phyloP scores from a whole-genome alignment of 2,329 filamentous ascomycete species.

The Paecilomyces dactylethromorphus region DNA sequence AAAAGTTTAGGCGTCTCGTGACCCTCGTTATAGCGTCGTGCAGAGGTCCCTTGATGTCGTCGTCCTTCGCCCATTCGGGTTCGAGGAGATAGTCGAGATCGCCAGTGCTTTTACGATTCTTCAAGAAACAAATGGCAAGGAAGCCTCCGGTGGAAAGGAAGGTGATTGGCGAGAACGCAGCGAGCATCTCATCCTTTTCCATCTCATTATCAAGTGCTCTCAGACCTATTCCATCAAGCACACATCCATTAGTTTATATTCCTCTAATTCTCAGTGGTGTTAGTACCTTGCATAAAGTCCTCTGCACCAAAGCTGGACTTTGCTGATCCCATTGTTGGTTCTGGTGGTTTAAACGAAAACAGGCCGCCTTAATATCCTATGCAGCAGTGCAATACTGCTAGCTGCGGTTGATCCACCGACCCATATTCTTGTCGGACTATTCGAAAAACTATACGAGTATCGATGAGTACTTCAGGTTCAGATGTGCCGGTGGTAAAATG shows the following conservation, averaged over 20 bases:
- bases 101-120: constrained; percentile 22
- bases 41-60: constrained; percentile 22
- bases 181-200: constrained; percentile 21
- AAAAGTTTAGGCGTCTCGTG: constrained; percentile 15
- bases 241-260: background rate
- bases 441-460: background rate
- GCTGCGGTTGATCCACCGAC: background rate
- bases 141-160: constrained; percentile 24
- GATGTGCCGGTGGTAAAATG: background rate
- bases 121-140: constrained; percentile 22
- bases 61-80: constrained; percentile 24
- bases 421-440: background rate
- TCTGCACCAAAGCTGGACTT: background rate
- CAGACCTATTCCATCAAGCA: constrained; percentile 14
- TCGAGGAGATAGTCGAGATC: constrained; percentile 28
- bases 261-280: background rate
- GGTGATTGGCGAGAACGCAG: constrained; percentile 26
- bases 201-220: constrained; percentile 22
- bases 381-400: background rate
- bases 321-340: background rate
- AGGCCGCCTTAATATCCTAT: background rate
- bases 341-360: background rate
- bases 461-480: background rate
- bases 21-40: constrained; percentile 16
- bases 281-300: background rate